Percentiles rank a stretch among this genome's conserved stretches.
Evolutionary conservation across 2,329 filamentous ascomycete genomes (phyloP).

Genomic region (Coniochaeta sp.): DNA sequence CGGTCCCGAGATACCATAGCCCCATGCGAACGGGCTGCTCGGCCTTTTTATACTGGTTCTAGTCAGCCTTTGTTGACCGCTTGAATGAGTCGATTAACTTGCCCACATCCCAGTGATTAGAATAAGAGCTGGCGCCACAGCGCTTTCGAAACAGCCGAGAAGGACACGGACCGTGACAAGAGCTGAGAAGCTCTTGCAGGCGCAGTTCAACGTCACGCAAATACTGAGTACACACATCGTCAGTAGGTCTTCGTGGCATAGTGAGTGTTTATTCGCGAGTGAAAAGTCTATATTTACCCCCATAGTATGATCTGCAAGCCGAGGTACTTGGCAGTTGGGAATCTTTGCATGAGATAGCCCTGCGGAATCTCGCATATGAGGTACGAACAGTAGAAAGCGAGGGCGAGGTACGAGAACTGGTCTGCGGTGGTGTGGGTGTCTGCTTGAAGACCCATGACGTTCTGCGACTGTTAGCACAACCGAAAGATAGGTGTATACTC

Average conservation of each 20-base stretch:
- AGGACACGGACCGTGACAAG: conserved; percentile 40
- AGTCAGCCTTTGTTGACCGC: background rate
- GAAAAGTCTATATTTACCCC: conserved; percentile 19
- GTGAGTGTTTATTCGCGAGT: too few species aligned
- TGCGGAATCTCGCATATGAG: conserved; percentile 18
- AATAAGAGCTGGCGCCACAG: conserved; percentile 45
- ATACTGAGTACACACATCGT: conserved; percentile 28
- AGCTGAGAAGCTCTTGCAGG: conserved; percentile 17
- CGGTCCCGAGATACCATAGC: conserved; percentile 25
- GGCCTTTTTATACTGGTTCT: conserved; percentile 32
- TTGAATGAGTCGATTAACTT: background rate
- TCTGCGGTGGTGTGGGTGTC: background rate
- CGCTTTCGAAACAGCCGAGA: conserved; percentile 45
- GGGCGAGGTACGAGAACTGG: conserved; percentile 29
- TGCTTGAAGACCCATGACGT: conserved; percentile 1
- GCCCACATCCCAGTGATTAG: conserved; percentile 40
- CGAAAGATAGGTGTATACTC: background rate
- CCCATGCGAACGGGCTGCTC: conserved; percentile 52
- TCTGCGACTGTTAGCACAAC: background rate
- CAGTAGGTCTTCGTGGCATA: too few species aligned
- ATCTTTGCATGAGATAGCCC: conserved; percentile 41
- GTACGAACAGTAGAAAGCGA: conserved; percentile 9
- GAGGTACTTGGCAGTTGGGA: conserved; percentile 46
- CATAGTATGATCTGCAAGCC: conserved; percentile 35
- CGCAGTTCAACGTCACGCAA: conserved; percentile 42